Evolutionary conservation across 352 stramenopile species (phyloP).

Genomic region (Phytophthora sp.): DNA sequence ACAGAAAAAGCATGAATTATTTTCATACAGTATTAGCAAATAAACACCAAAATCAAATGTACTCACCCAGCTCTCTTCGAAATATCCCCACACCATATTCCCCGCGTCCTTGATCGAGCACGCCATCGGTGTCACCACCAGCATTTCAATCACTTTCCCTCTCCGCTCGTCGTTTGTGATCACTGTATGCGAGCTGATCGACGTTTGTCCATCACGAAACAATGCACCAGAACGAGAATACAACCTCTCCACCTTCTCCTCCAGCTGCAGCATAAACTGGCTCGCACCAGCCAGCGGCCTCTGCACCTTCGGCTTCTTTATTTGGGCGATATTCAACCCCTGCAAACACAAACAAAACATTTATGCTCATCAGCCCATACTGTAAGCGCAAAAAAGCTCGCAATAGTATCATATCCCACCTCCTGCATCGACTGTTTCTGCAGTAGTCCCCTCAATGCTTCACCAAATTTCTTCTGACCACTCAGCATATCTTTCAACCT

Average conservation of each 20-base stretch:
- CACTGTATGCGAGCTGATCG: conserved; percentile 4
- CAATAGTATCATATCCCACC: neutral
- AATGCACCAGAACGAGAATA: neutral
- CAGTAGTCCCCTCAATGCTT: neutral
- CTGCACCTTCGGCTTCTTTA: neutral
- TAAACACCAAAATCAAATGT: neutral
- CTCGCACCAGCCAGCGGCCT: neutral
- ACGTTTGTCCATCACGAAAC: neutral
- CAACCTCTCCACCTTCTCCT: neutral
- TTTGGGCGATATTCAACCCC: neutral
- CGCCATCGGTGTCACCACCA: neutral
- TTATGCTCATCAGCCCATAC: too few species aligned
- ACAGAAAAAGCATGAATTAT: neutral
- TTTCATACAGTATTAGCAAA: too few species aligned
- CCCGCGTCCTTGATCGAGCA: conserved; percentile 3
- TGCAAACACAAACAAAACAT: neutral
- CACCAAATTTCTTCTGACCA: neutral
- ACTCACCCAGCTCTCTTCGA: neutral
- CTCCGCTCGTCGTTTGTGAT: neutral
- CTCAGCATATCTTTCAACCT: neutral
- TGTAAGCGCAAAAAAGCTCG: neutral
- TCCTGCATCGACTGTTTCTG: neutral
- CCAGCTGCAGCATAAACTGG: neutral
- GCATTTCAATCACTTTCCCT: conserved; percentile 1
- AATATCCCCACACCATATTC: neutral